A percentile compares a stretch with the other conserved stretches of the same genome.
Conservation (phyloP, 345 rosid species). For the Angophora floribunda region DNA sequence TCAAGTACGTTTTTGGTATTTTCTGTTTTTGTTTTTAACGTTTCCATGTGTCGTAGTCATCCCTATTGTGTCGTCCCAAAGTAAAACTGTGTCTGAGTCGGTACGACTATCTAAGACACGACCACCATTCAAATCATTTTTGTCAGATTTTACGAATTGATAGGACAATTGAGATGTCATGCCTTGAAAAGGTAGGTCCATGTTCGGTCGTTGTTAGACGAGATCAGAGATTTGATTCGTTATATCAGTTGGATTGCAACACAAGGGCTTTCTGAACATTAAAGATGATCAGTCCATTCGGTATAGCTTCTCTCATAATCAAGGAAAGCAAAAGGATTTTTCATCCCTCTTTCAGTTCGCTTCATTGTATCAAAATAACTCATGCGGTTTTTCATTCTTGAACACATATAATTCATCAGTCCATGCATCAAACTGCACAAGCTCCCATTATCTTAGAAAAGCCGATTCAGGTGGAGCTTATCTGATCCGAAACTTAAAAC, state of each 20-base stretch:
- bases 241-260: not conserved
- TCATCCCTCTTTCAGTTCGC: not conserved
- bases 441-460: not conserved
- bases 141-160: not conserved
- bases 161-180: not conserved
- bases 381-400: not conserved
- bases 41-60: not conserved
- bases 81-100: not conserved
- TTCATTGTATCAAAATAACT: not conserved
- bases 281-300: not conserved
- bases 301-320: not conserved
- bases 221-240: not conserved
- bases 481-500: not conserved
- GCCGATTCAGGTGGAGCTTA: not conserved
- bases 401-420: not conserved
- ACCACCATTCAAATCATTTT: not conserved
- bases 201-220: not conserved
- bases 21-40: no score
- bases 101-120: not conserved
- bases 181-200: not conserved
- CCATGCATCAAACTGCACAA: not conserved
- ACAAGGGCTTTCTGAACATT: not conserved
- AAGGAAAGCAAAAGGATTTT: not conserved
- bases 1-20: not conserved
- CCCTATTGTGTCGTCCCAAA: not conserved